Base-by-base conservation (phyloP, 345 rosid genomes). In the Syzygium aqueum region DNA sequence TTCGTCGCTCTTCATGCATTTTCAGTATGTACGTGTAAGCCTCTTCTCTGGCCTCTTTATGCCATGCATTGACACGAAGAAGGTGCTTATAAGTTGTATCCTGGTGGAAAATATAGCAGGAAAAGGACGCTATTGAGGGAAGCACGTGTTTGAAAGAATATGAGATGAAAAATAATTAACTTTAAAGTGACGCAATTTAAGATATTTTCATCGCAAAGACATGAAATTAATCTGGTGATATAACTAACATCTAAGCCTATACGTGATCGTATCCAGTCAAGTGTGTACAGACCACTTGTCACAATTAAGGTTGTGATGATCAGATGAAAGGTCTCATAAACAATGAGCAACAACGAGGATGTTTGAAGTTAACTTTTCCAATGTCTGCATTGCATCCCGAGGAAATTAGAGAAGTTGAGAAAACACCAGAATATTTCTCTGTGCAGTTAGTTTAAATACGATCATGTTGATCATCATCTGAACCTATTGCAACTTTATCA, bases 391-490 rank as follows among this genome's bases (percentile, higher is more conserved):
- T 13, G 73, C 73, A 37, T 3, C 33, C 9, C 14, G 19, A n/a
- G 33, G 33, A 61, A 61, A 14, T 61, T 14, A 61, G 73, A 61
- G 73, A 61, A n/a, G 12, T 59, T 59, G 3, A 5, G 30, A 27
- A 11, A 27, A 43, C 46, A 43, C 7, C 46, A 43, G 6, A 43
- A 43, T 43, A 43, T 43, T 43, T 43, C 46, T 43, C 46, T 43
- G 46, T 5, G 46, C 46, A 43, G 46, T 28, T 28, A 7, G 15
- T 63, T 28, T 63, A 8, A n/a, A n/a, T 63, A 28, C 15, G 40
- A 63, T 63, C 11, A 7, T 11, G 0, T 28, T 28, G 37, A 63
- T 15, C 11, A 2, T 63, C 1, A 2, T 0, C 11, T 8, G 0
- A 63, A 27, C 73, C 6, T 63, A 15, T 63, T 7, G 21, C 37